A percentile compares a stretch with the other conserved stretches of the same genome.
Conservation (phyloP, 2,329 filamentous ascomycete genomes). For the Aureobasidium sp. region DNA sequence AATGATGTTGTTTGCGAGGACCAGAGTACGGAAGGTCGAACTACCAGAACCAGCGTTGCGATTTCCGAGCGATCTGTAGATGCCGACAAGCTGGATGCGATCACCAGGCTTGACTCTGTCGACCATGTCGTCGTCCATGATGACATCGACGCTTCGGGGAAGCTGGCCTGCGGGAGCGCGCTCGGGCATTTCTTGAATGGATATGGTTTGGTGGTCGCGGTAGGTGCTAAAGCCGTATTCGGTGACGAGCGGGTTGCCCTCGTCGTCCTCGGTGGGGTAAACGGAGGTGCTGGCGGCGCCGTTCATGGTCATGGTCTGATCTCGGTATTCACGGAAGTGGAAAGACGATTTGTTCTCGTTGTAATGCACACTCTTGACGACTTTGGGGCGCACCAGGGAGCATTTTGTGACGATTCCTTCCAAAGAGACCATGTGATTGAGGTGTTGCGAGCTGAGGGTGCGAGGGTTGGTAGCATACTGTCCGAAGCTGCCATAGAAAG, state of each 20-base stretch:
- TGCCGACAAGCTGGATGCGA: conserved; percentile 92
- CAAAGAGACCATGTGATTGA: conserved; percentile 95
- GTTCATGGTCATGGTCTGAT: conserved; percentile 92
- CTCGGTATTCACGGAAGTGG: conserved; percentile 80
- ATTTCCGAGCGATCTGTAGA: conserved; percentile 90
- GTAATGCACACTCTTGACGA: conserved; percentile 97
- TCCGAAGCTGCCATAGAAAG: conserved; percentile 94
- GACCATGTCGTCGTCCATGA: conserved; percentile 92
- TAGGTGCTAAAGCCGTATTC: conserved; percentile 96
- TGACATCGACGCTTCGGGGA: conserved; percentile 89
- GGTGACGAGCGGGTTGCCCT: conserved; percentile 85
- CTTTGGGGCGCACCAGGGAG: conserved; percentile 89
- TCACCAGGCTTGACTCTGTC: conserved; percentile 94
- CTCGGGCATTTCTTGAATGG: conserved; percentile 99
- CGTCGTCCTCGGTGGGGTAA: conserved; percentile 87
- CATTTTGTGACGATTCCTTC: conserved; percentile 97
- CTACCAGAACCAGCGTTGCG: conserved; percentile 85
- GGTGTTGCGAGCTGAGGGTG: conserved; percentile 77
- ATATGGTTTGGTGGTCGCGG: conserved; percentile 93
- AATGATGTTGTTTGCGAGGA: conserved; percentile 92
- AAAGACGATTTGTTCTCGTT: conserved; percentile 83
- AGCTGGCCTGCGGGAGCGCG: conserved; percentile 90
- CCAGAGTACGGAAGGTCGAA: conserved; percentile 87
- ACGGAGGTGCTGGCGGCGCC: conserved; percentile 83
- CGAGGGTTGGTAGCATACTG: conserved; percentile 91